A percentile compares a stretch with the other conserved stretches of the same genome.
These are phyloP conservation scores for Suhomyces yuchorum DNA, from an alignment of 1,139 yeast species.

Conservation along the genomic window DNA sequence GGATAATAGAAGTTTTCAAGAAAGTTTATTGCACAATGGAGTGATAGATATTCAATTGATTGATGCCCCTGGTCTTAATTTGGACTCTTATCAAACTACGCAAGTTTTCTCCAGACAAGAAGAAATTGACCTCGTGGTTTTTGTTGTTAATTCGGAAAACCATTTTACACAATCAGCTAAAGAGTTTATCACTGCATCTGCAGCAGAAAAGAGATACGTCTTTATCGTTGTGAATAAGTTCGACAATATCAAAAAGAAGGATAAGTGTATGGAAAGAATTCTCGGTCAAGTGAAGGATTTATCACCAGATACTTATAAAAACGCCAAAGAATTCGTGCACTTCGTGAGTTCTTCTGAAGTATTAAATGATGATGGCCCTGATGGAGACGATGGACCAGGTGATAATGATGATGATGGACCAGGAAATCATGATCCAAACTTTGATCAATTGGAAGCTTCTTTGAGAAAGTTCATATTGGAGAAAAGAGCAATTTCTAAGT, in stretches of 20 bases:
- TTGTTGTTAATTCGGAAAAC: conserved; percentile 95
- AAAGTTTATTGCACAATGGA: conserved; percentile 82
- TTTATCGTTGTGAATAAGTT: conserved; percentile 94
- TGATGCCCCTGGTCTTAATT: conserved; percentile 96
- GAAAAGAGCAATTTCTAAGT: conserved; percentile 83
- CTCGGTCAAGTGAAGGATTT: conserved; percentile 83
- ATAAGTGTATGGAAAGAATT: conserved; percentile 73
- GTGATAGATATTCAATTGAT: conserved; percentile 89
- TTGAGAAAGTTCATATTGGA: conserved; percentile 84
- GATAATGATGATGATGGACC: conserved; percentile 20
- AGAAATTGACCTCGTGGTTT: conserved; percentile 93
- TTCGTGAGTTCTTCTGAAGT: conserved; percentile 72
- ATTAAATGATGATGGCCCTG: conserved; percentile 34
- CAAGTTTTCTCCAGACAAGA: conserved; percentile 96
- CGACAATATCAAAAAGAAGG: conserved; percentile 79
- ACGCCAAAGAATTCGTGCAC: conserved; percentile 88
- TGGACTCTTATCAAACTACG: conserved; percentile 92
- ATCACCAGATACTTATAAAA: conserved; percentile 90
- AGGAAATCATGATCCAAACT: conserved; percentile 53
- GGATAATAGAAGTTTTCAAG: conserved; percentile 69
- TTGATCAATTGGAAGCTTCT: conserved; percentile 82
- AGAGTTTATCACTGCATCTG: conserved; percentile 89
- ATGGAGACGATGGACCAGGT: conserved; percentile 42
- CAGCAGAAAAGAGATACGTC: conserved; percentile 86
- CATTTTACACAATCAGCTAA: conserved; percentile 93